Base-by-base conservation (phyloP, 2,329 filamentous ascomycete genomes). In the Sordariomycetes sp. region DNA sequence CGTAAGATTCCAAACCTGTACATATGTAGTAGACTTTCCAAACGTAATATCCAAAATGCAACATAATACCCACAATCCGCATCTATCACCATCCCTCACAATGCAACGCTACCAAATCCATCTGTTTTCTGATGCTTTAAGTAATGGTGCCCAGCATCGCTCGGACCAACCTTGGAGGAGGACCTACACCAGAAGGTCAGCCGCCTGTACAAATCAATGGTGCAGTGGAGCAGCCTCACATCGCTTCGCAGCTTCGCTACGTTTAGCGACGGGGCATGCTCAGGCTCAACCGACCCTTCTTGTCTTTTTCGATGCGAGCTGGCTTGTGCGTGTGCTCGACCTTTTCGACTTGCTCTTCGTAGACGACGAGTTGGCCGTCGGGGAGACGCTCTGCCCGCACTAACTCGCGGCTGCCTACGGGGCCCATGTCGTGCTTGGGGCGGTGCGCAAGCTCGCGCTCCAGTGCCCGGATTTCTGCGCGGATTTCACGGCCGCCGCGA, bases 231-330 rank as follows among this genome's bases (percentile, higher is more conserved):
- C n/a, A n/a, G n/a, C n/a, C n/a, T n/a, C n/a, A n/a, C n/a, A n/a
- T n/a, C n/a, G n/a, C n/a, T n/a, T n/a, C n/a, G n/a, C n/a, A n/a
- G n/a, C n/a, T n/a, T n/a, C 68, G 56, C 62, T 70, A 66, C 64
- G 69, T 23, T 68, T 61, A 71, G 61, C 66, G 74, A 60, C 79
- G 77, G 52, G 82, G 83, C 60, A 85, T 74, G 66, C 82, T 84
- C 65, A 88, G 79, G 68, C 79, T 76, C 77, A 92, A 79, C 83
- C 81, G 92, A 93, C 88, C 87, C 87, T 85, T 92, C 70, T 82
- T 82, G 64, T 95, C 86, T 69, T 83, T 86, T 63, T 86, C 83
- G 49, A 94, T 77, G 47, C 82, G 70, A 42, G 83, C 66, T 35
- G 73, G 73, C 53, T 64, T 70, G 50, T 61, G 61, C 32, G 64